These are phyloP conservation scores for Ophiostoma quercus DNA, from an alignment of 2,329 filamentous ascomycete genomes.

Conservation along the genomic window DNA sequence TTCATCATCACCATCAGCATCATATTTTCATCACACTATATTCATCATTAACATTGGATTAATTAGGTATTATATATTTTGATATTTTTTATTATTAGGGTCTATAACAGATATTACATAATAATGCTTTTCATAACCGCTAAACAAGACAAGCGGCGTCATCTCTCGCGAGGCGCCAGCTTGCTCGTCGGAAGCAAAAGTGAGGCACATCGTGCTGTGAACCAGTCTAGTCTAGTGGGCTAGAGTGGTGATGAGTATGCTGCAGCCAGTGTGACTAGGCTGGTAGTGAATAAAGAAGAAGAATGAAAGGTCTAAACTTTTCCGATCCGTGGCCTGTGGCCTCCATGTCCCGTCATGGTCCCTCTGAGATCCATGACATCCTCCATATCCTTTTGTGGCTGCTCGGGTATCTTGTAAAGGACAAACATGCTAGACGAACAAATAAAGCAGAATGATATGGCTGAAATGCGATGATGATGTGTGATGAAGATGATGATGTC, in stretches of 20 bases:
- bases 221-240: too few species aligned
- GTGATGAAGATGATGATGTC: neutral
- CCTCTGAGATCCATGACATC: neutral
- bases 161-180: neutral
- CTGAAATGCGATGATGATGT: neutral
- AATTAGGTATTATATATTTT: neutral
- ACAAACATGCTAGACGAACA: conserved; percentile 12
- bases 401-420: conserved; percentile 15
- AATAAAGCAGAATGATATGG: conserved; percentile 13
- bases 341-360: neutral
- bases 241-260: too few species aligned
- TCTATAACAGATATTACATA: neutral
- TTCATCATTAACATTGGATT: neutral
- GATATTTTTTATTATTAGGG: neutral
- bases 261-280: neutral
- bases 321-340: conserved; percentile 7
- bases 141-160: neutral
- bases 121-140: conserved; percentile 1
- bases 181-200: neutral
- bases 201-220: too few species aligned
- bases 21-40: too few species aligned
- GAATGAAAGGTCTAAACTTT: neutral
- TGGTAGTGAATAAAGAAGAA: neutral
- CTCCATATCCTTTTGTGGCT: neutral
- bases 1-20: too few species aligned